phyloP scores from a whole-genome alignment of 768 basidiomycete species.

The Leccinum aurantiacum region DNA sequence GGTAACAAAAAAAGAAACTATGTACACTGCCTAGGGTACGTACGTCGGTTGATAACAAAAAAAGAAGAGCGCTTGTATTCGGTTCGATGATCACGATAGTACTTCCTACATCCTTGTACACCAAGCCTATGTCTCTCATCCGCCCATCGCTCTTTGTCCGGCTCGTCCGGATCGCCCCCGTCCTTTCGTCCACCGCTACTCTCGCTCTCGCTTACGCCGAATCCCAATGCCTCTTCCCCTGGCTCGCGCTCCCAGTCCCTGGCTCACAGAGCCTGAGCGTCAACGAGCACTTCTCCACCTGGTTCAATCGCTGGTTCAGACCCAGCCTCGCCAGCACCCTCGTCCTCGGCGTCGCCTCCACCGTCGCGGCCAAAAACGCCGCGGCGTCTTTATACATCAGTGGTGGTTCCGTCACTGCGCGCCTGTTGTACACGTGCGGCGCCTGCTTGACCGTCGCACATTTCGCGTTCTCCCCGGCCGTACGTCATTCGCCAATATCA shows the following conservation, averaged over 20 bases:
- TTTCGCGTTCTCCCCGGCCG: slow-evolving; percentile 4
- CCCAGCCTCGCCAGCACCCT: background rate
- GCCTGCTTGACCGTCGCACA: slow-evolving; percentile 8
- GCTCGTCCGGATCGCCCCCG: background rate
- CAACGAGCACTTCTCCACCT: background rate
- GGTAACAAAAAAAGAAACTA: no score
- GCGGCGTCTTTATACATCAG: background rate
- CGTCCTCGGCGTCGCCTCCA: background rate
- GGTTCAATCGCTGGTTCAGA: background rate
- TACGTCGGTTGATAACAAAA: no score
- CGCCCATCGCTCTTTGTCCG: background rate
- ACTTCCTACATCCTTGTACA: background rate
- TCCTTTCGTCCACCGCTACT: slow-evolving; percentile 7
- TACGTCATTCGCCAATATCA: background rate
- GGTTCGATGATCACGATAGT: background rate
- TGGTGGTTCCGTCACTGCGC: background rate
- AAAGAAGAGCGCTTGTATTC: no score
- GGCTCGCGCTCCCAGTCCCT: background rate
- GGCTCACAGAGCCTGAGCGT: background rate
- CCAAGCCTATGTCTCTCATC: background rate
- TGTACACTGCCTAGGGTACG: no score
- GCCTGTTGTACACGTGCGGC: slow-evolving; percentile 1
- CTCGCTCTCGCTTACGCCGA: slow-evolving; percentile 4
- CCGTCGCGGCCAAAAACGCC: background rate
- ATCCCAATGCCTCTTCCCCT: background rate